Conservation (phyloP, 139 green algal species). For the Asterochloris erici region DNA sequence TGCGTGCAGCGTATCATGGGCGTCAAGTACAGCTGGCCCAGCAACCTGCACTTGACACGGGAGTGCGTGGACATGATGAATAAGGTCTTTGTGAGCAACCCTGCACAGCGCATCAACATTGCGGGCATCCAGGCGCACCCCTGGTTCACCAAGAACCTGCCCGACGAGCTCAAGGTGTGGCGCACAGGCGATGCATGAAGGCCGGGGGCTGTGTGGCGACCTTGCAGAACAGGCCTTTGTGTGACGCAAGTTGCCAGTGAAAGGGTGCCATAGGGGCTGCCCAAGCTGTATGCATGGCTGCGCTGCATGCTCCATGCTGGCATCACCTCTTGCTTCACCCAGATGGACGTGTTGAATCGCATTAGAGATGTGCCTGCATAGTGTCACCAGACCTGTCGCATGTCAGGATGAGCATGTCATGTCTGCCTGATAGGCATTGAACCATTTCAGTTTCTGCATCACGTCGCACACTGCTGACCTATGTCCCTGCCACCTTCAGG, state of each 20-base stretch:
- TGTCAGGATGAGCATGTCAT: no score
- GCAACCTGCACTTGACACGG: conserved; percentile 59
- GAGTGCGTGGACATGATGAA: conserved; percentile 86
- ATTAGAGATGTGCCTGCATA: no score
- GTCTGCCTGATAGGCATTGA: no score
- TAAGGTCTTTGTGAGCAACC: conserved; percentile 84
- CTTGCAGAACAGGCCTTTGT: no score
- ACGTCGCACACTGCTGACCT: background rate
- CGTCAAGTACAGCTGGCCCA: conserved; percentile 84
- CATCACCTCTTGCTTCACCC: no score
- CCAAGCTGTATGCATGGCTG: no score
- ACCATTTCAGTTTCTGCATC: background rate
- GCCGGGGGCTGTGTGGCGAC: background rate
- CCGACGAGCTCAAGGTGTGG: conserved; percentile 74
- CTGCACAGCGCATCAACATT: conserved; percentile 78
- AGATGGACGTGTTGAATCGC: no score
- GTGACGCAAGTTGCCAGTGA: background rate
- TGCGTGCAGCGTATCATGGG: conserved; percentile 80
- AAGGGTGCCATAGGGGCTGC: background rate
- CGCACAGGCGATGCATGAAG: background rate
- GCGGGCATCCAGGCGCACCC: conserved; percentile 80
- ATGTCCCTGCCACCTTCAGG: conserved; percentile 11
- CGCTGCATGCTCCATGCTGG: no score
- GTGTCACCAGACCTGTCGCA: no score
- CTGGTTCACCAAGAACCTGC: conserved; percentile 93